phyloP scores from a whole-genome alignment of 108 stramenopile species.

The Cylindrotheca fusiformis region DNA sequence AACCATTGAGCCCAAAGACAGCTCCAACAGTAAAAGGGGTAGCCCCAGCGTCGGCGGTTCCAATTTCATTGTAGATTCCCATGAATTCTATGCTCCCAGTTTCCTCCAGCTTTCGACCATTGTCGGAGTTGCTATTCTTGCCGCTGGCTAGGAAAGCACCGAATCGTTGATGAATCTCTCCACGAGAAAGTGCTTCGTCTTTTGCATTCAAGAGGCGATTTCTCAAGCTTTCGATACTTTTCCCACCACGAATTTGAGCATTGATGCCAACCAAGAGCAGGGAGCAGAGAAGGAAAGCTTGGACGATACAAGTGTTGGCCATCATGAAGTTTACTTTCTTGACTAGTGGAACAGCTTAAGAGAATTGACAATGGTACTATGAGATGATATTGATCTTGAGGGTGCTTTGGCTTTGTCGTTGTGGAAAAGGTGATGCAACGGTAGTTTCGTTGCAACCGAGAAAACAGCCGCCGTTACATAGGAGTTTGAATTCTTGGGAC shows the following conservation, averaged over 20 bases:
- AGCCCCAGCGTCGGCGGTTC: neutral
- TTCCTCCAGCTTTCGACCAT: neutral
- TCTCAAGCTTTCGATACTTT: neutral
- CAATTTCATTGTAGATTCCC: conserved; percentile 11
- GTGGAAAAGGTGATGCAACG: no score
- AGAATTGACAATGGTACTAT: no score
- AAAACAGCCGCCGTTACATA: no score
- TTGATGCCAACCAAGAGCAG: neutral
- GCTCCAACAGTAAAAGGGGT: conserved; percentile 1
- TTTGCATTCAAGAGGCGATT: neutral
- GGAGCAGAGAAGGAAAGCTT: neutral
- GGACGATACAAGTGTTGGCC: no score
- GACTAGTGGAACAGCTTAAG: no score
- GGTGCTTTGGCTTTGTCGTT: no score
- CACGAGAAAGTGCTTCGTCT: neutral
- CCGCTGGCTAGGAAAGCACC: neutral
- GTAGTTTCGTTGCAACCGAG: no score
- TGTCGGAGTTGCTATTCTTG: neutral
- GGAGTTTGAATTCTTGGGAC: no score
- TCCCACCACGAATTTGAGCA: neutral
- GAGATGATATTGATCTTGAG: no score
- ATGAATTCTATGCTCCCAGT: neutral
- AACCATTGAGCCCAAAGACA: conserved; percentile 16
- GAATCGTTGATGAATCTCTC: neutral
- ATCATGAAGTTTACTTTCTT: no score